phyloP scores from a whole-genome alignment of 1,284 basidiomycete species.

The Cryptococcus sp. region DNA sequence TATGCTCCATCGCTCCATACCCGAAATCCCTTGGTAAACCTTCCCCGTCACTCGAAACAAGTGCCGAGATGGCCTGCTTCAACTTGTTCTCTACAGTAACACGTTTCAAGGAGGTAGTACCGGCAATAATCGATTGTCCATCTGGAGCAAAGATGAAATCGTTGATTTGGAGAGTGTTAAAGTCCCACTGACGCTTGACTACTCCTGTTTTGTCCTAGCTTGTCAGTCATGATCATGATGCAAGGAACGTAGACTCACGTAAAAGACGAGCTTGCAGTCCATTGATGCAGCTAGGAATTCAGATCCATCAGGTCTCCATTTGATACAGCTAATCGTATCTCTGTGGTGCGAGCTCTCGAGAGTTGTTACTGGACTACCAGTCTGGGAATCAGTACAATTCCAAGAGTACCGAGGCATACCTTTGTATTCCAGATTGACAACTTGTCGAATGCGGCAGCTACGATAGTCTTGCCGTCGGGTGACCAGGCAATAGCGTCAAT shows the following conservation, averaged over 20 bases:
- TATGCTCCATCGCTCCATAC: slow-evolving; percentile 41
- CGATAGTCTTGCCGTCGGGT: slow-evolving; percentile 71
- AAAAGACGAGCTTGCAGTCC: slow-evolving; percentile 81
- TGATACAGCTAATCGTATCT: slow-evolving; percentile 79
- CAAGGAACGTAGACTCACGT: slow-evolving; percentile 57
- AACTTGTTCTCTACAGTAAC: slow-evolving; percentile 34
- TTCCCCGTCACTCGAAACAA: slow-evolving; percentile 1
- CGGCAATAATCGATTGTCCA: slow-evolving; percentile 71
- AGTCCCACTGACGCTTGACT: slow-evolving; percentile 63
- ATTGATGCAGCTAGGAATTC: slow-evolving; percentile 87
- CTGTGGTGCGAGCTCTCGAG: slow-evolving; percentile 53
- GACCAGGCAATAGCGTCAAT: slow-evolving; percentile 87
- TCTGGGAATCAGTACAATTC: slow-evolving; percentile 13
- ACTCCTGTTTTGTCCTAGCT: slow-evolving; percentile 52
- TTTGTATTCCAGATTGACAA: slow-evolving; percentile 84
- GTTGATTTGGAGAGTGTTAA: slow-evolving; percentile 76
- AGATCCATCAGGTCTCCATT: slow-evolving; percentile 82
- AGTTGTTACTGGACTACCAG: slow-evolving; percentile 19
- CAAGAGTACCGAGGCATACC: slow-evolving; percentile 52
- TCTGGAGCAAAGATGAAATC: slow-evolving; percentile 86
- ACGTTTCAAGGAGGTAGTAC: slow-evolving; percentile 61
- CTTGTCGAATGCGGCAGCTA: slow-evolving; percentile 71
- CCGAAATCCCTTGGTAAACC: slow-evolving; percentile 13
- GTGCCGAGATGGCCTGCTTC: slow-evolving; percentile 35
- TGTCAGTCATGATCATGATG: neutral